Percentiles rank a stretch among this genome's conserved stretches.
phyloP scores from a whole-genome alignment of 495 filamentous ascomycete species.

The Thermothielavioides terrestris region DNA sequence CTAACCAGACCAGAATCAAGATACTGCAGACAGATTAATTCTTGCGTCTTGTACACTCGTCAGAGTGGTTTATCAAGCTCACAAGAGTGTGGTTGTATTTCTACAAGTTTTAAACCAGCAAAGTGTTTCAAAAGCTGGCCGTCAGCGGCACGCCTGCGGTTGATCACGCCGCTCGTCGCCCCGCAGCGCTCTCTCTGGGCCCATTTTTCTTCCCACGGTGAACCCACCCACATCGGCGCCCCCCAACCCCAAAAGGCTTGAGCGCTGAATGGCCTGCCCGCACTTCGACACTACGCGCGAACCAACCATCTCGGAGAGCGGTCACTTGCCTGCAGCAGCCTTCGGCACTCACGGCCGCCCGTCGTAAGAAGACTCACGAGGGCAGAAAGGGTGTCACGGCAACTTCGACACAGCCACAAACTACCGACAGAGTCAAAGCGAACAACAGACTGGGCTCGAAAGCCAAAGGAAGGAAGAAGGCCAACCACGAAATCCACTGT shows the following conservation, averaged over 20 bases:
- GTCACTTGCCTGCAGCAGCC: conserved; percentile 21
- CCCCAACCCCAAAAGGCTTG: conserved; percentile 3
- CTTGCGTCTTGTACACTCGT: too few relatives aligned
- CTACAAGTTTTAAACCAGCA: too few relatives aligned
- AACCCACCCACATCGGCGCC: conserved; percentile 11
- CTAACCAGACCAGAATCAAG: too few relatives aligned
- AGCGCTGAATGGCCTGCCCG: conserved; percentile 1
- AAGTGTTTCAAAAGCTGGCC: not conserved
- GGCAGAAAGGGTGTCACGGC: not conserved
- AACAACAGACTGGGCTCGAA: not conserved
- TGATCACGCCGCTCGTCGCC: not conserved
- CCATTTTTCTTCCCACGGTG: conserved; percentile 6
- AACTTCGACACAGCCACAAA: not conserved
- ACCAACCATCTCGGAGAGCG: conserved; percentile 28
- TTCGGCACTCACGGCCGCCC: not conserved
- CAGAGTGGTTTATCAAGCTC: too few relatives aligned
- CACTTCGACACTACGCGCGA: conserved; percentile 17
- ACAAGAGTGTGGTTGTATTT: too few relatives aligned
- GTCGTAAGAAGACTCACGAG: not conserved
- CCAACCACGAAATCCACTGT: not conserved
- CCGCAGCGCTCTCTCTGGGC: not conserved
- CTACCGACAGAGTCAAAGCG: not conserved
- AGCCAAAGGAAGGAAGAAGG: not conserved
- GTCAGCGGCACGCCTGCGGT: conserved; percentile 4
- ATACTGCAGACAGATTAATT: too few relatives aligned